Base-by-base conservation (phyloP, 352 stramenopile genomes). In the Globisporangium parvum region DNA sequence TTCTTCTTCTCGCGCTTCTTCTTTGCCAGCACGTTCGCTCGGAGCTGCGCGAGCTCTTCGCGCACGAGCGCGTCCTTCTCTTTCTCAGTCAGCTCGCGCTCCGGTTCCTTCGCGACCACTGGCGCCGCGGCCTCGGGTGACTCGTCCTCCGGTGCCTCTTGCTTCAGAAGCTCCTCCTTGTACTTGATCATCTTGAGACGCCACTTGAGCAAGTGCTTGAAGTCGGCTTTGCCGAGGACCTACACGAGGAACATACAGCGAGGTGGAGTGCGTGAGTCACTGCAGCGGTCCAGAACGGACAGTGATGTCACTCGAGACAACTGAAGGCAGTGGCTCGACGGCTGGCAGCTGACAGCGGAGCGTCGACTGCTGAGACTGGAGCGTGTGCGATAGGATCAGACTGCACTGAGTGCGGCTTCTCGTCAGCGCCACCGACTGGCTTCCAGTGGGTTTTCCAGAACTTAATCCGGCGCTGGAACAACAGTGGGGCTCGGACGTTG, bases 191-290 rank as follows among this genome's bases (percentile, higher is more conserved):
- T 98, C 37, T 96, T 96, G 6, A 96, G 73, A 20, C 97, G 85
- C 98, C 98, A 99, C 53, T 95, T 98, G 12, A 99, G 70, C 21
- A 99, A 63, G 24, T 73, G 74, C 70, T 98, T 98, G 57, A 99
- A 99, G 60, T 99, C 98, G 8, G 73, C 68, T 53, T 99, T 99
- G 49, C 98, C 97, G 15, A 99, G 80, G 10, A 99, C 85, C 85
- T 95, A 67, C 0, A 63, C 0, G 62, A 42, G 10, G 26, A 1
- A 48, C 52, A 18, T 48, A 37, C 12, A 41, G 23, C 59, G 0
- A 33, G 17, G 39, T 2, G n/a, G 5, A 31, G 33, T 17, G 1
- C n/a, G 28, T 53, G 31, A 45, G 48, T 21, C 10, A 14, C 47
- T 1, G 33, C 42, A n/a, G n/a, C n/a, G 33, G 18, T 48, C 37